phyloP scores from a whole-genome alignment of 257 asterid species.

The Eustoma russellianum region DNA sequence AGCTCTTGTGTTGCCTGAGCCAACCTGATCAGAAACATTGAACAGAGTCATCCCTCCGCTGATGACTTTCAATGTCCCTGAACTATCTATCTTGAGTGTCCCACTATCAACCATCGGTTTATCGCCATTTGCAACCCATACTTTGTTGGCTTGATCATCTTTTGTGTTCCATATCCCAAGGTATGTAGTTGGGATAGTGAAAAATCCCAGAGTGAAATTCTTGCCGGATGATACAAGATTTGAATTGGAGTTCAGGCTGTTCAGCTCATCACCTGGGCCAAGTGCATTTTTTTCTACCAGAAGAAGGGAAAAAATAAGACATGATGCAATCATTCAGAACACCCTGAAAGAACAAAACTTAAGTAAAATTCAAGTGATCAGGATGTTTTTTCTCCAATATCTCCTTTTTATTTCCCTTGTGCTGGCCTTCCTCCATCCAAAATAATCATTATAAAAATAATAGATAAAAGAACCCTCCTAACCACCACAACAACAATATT shows the following conservation, averaged over 20 bases:
- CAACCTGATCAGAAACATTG: conserved; percentile 13
- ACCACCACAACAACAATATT: too few relatives aligned
- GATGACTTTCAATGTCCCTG: conserved; percentile 19
- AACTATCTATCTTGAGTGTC: conserved; percentile 17
- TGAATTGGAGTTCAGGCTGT: conserved; percentile 19
- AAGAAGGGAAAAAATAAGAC: not conserved
- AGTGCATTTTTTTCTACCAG: conserved; percentile 17
- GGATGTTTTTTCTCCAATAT: too few relatives aligned
- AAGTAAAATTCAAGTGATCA: too few relatives aligned
- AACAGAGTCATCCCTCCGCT: conserved; percentile 11
- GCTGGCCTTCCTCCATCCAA: too few relatives aligned
- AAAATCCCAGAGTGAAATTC: conserved; percentile 34
- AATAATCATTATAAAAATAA: too few relatives aligned
- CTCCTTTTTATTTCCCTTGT: too few relatives aligned
- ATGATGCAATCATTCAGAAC: too few relatives aligned
- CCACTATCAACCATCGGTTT: conserved; percentile 5
- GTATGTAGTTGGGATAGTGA: conserved; percentile 18
- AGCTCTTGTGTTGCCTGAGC: conserved; percentile 20
- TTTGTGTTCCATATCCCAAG: conserved; percentile 26
- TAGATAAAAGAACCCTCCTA: too few relatives aligned
- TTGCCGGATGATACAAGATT: conserved; percentile 23
- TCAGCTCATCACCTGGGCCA: conserved; percentile 15
- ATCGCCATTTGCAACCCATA: conserved; percentile 42
- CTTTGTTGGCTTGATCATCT: not conserved
- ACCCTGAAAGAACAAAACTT: too few relatives aligned